Evolutionary conservation across 768 basidiomycete species (phyloP), one percentile per base, ranked within the genome.

Genomic region (Pluteus cervinus): DNA sequence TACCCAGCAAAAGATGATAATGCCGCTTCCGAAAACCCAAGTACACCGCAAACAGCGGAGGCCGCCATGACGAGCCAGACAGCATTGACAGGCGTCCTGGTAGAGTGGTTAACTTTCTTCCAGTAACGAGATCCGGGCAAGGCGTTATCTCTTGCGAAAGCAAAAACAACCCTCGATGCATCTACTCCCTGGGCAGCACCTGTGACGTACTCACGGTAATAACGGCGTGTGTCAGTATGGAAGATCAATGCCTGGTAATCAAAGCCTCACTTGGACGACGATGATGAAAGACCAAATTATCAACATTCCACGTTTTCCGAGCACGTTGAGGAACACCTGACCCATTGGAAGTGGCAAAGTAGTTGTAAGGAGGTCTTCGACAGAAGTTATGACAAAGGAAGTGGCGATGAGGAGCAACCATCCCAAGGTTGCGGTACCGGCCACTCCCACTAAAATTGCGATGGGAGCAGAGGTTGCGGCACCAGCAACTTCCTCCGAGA

Each of bases 111-210:
- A 37, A 86, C 69, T 37, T 55, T 62, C 48, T 81, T 82, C 81
- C 79, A 82, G 66, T 68, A 79, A 17, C 67, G 68, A 24, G 83
- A 84, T 4, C 82, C 81, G 5, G 82, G 83, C 8, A 86, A 67
- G 5, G 82, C 82, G 39, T 82, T 75, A 47, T 86, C 83, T 24
- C 82, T 62, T 12, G 82, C 80, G 51, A 85, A 84, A 5, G 82
- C 82, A 44, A 83, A 85, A 33, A 84, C 70, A 7, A 83, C 82
- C 12, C 82, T 76, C 28, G 81, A 83, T 9, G 82, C 82, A 49
- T 84, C 82, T 6, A 85, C 81, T 15, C 71, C 75, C 52, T 85
- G 82, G 5, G 82, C 82, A 9, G 81, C 81, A 7, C 81, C 82
- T 0, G 81, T 82, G 14, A 81, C 79, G 44, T 70, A 83, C 81